These are phyloP conservation scores for Phytopythium boreale DNA, from an alignment of 352 stramenopile genomes.

Conservation along the genomic window DNA sequence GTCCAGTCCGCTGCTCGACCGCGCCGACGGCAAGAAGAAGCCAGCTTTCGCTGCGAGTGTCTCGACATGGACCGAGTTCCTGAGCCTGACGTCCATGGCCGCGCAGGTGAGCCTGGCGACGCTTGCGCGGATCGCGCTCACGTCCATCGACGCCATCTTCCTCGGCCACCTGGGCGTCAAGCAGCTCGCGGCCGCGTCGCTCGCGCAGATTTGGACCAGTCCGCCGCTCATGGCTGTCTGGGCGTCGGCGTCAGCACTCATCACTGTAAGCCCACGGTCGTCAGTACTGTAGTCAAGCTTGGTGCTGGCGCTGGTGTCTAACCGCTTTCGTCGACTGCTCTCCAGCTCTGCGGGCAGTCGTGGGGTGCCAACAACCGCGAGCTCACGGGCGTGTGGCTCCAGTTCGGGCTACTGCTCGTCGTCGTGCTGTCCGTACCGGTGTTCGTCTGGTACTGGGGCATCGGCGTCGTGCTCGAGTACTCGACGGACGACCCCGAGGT, in stretches of 20 bases:
- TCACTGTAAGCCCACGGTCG: constrained; percentile 34
- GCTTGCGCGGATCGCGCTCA: constrained; percentile 55
- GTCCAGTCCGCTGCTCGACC: constrained; percentile 41
- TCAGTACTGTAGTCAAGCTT: too few species aligned
- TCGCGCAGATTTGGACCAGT: constrained; percentile 71
- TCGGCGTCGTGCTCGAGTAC: constrained; percentile 55
- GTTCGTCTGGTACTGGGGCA: constrained; percentile 68
- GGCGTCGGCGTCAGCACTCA: constrained; percentile 56
- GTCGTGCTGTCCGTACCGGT: constrained; percentile 54
- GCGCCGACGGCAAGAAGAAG: constrained; percentile 11
- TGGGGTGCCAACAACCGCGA: constrained; percentile 65
- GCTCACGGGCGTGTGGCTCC: constrained; percentile 72
- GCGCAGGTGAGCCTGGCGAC: constrained; percentile 63
- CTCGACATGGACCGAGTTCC: constrained; percentile 50
- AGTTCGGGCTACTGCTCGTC: constrained; percentile 61
- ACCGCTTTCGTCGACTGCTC: neutral
- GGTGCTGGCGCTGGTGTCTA: neutral
- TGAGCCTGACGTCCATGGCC: constrained; percentile 57
- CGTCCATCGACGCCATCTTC: constrained; percentile 74
- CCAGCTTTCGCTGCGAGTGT: constrained; percentile 8
- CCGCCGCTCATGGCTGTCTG: constrained; percentile 62
- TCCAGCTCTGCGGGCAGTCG: constrained; percentile 63
- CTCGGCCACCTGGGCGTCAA: constrained; percentile 74
- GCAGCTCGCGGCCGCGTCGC: constrained; percentile 61
- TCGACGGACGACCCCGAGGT: constrained; percentile 60